A percentile compares a stretch with the other conserved stretches of the same genome.
Conservation (phyloP, 1,139 yeast genomes). For the Lodderomyces beijingensis region DNA sequence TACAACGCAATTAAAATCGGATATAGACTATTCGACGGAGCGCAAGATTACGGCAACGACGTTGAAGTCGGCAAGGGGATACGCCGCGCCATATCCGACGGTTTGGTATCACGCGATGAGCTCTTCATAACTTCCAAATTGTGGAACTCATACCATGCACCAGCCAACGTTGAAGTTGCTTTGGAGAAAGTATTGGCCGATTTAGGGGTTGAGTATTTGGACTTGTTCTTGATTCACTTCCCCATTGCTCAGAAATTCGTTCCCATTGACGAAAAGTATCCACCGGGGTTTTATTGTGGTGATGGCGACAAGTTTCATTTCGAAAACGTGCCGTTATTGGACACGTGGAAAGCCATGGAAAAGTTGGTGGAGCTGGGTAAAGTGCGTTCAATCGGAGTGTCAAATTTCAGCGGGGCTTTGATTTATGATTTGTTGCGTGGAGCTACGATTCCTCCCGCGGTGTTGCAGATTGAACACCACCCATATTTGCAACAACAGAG, state of each 20-base stretch:
- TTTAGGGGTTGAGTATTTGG: slow-evolving; percentile 64
- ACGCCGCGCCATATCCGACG: slow-evolving; percentile 59
- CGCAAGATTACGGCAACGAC: slow-evolving; percentile 76
- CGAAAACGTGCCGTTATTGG: slow-evolving; percentile 67
- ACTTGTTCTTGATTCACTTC: slow-evolving; percentile 74
- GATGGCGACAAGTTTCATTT: slow-evolving; percentile 51
- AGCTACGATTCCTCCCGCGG: slow-evolving; percentile 72
- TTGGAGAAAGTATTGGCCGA: slow-evolving; percentile 61
- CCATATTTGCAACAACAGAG: slow-evolving; percentile 81
- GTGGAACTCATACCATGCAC: slow-evolving; percentile 77
- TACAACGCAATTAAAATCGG: slow-evolving; percentile 68
- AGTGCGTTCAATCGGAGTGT: slow-evolving; percentile 73
- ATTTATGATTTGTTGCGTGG: slow-evolving; percentile 71
- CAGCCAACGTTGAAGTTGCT: slow-evolving; percentile 53
- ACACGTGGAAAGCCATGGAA: slow-evolving; percentile 81
- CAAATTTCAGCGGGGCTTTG: slow-evolving; percentile 72
- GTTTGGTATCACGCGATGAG: slow-evolving; percentile 67
- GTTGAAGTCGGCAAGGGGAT: slow-evolving; percentile 70
- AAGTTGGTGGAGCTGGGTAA: slow-evolving; percentile 53
- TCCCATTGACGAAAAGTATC: slow-evolving; percentile 71
- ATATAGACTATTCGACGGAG: slow-evolving; percentile 74
- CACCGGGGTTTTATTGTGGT: slow-evolving; percentile 69
- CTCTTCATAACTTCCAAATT: slow-evolving; percentile 72
- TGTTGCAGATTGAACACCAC: slow-evolving; percentile 86
- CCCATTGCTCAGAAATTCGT: slow-evolving; percentile 73